Conservation (phyloP, 768 basidiomycete genomes). For the Holtermannia corniformis region DNA sequence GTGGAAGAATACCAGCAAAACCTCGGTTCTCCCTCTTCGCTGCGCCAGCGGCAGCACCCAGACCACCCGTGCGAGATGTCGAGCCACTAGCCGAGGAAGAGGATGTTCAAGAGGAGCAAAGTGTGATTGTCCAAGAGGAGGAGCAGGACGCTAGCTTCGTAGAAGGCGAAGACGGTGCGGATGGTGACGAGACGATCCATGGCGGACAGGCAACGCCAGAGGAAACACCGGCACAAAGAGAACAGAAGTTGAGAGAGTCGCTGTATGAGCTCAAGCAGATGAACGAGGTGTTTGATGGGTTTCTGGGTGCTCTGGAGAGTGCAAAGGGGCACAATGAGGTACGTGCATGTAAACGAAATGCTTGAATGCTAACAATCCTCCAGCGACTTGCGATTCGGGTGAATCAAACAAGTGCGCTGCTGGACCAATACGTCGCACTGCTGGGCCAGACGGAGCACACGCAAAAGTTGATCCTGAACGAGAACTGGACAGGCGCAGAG, state of each 20-base stretch:
- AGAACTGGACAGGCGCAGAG: slow-evolving; percentile 36
- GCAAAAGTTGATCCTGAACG: slow-evolving; percentile 38
- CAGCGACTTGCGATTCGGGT: slow-evolving; percentile 29
- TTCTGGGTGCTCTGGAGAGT: slow-evolving; percentile 24
- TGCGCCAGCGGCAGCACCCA: slow-evolving; percentile 4
- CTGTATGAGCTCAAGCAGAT: slow-evolving; percentile 39
- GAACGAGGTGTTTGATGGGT: slow-evolving; percentile 39
- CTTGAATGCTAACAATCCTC: not conserved
- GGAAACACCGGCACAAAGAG: slow-evolving; percentile 5
- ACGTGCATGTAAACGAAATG: slow-evolving; percentile 2
- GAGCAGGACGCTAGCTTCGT: not conserved
- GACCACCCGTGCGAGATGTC: not conserved
- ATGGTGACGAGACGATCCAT: slow-evolving; percentile 18
- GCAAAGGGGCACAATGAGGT: slow-evolving; percentile 40
- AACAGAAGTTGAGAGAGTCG: slow-evolving; percentile 25
- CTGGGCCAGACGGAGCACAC: slow-evolving; percentile 43
- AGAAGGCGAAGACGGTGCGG: not conserved
- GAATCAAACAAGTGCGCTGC: slow-evolving; percentile 33
- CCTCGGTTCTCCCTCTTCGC: slow-evolving; percentile 34
- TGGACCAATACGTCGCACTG: slow-evolving; percentile 41
- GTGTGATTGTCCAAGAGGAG: not conserved
- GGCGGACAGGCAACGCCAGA: not conserved
- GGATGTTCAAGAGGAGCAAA: slow-evolving; percentile 2
- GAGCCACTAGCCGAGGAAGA: not conserved
- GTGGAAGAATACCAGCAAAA: slow-evolving; percentile 1